Percentiles rank a stretch among this genome's conserved stretches.
Evolutionary conservation across 371 early-diverging fungal species (phyloP).

Genomic region (Ordospora pajunii): DNA sequence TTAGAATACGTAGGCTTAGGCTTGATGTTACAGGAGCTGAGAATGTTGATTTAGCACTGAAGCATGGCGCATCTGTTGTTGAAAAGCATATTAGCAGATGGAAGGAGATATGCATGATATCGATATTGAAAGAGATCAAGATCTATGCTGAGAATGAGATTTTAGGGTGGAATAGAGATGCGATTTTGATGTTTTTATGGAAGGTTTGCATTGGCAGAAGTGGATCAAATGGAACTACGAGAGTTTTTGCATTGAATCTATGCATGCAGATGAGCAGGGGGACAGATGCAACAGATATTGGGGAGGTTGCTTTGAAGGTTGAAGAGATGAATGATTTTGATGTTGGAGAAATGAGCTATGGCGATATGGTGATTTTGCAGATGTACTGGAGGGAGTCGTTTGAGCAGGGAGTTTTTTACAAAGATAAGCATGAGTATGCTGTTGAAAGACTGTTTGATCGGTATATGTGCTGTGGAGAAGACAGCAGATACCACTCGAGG

Average conservation of each 20-base stretch:
- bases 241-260: not conserved
- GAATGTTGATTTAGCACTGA: not conserved
- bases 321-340: not conserved
- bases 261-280: not conserved
- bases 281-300: not conserved
- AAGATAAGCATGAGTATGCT: not conserved
- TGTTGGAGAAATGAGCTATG: not conserved
- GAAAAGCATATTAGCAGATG: not conserved
- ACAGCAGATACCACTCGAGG: too few species aligned
- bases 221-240: not conserved
- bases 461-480: too few species aligned
- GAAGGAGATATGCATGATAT: not conserved
- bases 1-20: not conserved
- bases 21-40: not conserved
- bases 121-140: not conserved
- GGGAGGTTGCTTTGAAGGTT: not conserved
- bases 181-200: not conserved
- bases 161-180: conserved; percentile 1
- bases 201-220: not conserved
- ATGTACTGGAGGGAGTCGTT: not conserved
- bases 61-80: not conserved
- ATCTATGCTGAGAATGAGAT: not conserved
- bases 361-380: not conserved
- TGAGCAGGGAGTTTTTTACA: not conserved
- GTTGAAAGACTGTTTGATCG: not conserved